Conservation (phyloP, 2,329 filamentous ascomycete species). For the Fusarium pseudograminearum region DNA sequence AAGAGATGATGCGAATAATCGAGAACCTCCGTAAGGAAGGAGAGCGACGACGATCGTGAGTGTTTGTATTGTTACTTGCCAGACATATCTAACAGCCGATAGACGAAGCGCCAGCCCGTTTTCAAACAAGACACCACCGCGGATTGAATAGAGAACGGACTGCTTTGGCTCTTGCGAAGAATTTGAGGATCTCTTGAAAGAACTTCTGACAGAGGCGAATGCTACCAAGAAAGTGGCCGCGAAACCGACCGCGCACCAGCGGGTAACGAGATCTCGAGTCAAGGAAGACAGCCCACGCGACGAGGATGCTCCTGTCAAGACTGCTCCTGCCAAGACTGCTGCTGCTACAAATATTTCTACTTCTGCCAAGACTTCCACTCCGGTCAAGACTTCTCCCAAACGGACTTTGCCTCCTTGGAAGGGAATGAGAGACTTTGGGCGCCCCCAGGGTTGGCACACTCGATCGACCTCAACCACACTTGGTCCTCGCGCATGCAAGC, state of each 20-base stretch:
- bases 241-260: neutral
- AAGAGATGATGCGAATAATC: slow-evolving; percentile 92
- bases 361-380: neutral
- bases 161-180: slow-evolving; percentile 49
- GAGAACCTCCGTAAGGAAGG: slow-evolving; percentile 89
- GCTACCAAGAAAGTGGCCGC: neutral
- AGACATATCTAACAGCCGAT: slow-evolving; percentile 36
- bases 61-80: slow-evolving; percentile 37
- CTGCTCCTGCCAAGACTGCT: no score
- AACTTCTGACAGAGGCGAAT: slow-evolving; percentile 12
- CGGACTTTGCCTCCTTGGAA: slow-evolving; percentile 23
- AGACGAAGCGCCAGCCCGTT: slow-evolving; percentile 56
- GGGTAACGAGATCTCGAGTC: neutral
- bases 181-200: slow-evolving; percentile 46
- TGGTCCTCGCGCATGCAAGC: slow-evolving; percentile 1
- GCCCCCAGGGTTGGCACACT: neutral
- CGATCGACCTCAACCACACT: slow-evolving; percentile 9
- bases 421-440: slow-evolving; percentile 23
- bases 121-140: slow-evolving; percentile 56
- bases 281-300: neutral
- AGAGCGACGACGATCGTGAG: slow-evolving; percentile 84
- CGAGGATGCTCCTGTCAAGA: no score
- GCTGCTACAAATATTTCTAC: no score
- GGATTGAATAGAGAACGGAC: slow-evolving; percentile 57
- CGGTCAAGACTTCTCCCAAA: neutral